Evolutionary conservation across 768 basidiomycete genomes (phyloP).

Genomic region (Roridomyces roridus): DNA sequence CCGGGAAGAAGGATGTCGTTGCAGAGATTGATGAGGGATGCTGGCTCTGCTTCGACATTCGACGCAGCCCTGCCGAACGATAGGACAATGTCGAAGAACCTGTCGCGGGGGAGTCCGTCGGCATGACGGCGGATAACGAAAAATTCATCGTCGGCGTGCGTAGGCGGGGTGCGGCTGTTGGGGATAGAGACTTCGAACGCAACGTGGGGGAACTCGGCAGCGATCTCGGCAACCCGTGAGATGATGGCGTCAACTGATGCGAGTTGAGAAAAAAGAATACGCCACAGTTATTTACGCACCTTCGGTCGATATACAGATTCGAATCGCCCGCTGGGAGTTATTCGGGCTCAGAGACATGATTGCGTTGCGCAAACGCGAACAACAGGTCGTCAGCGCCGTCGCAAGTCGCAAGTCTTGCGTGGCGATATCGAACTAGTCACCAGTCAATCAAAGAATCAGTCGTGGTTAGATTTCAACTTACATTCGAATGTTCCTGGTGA

Average conservation of each 20-base stretch:
- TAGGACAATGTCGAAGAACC: constrained; percentile 2
- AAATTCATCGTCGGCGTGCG: not conserved
- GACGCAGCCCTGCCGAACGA: not conserved
- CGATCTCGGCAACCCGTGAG: not conserved
- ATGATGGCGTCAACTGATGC: not conserved
- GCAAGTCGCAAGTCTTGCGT: not conserved
- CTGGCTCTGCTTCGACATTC: not conserved
- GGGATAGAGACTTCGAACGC: constrained; percentile 4
- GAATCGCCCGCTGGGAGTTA: not conserved
- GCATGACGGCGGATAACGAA: not conserved
- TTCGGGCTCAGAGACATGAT: not conserved
- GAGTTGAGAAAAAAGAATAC: not conserved
- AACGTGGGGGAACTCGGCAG: not conserved
- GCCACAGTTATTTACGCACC: not conserved
- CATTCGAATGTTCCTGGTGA: too few species aligned
- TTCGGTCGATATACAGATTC: not conserved
- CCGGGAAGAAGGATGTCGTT: constrained; percentile 7
- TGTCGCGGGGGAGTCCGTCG: not conserved
- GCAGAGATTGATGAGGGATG: not conserved
- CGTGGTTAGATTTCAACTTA: too few species aligned
- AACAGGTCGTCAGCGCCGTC: not conserved
- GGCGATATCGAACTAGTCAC: not conserved
- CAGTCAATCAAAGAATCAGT: not conserved
- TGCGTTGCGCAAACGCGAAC: not conserved
- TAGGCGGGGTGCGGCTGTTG: not conserved